phyloP scores from a whole-genome alignment of 2,329 filamentous ascomycete genomes.

The Paraphoma sp. region DNA sequence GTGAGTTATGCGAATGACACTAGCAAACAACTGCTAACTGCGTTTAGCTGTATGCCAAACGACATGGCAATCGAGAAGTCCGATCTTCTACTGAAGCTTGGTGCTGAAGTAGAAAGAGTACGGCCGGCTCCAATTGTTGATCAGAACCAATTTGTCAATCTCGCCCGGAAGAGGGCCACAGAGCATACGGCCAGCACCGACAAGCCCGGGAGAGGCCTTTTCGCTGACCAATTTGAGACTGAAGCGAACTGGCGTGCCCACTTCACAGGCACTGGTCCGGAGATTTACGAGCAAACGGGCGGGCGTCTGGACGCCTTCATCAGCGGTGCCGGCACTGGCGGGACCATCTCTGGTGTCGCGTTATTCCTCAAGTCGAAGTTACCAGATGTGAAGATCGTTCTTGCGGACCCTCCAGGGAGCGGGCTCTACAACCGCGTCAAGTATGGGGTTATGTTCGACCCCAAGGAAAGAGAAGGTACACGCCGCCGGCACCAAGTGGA shows the following conservation, averaged over 20 bases:
- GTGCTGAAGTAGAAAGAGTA: constrained; percentile 91
- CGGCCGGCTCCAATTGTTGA: constrained; percentile 93
- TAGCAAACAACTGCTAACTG: constrained; percentile 10
- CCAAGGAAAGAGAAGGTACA: constrained; percentile 89
- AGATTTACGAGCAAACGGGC: constrained; percentile 81
- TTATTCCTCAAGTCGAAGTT: constrained; percentile 79
- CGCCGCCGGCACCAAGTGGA: constrained; percentile 90
- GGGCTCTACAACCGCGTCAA: constrained; percentile 91
- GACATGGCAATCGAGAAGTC: constrained; percentile 91
- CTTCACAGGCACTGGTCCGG: constrained; percentile 81
- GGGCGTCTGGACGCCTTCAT: constrained; percentile 85
- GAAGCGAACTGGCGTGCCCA: constrained; percentile 89
- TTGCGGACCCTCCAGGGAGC: constrained; percentile 93
- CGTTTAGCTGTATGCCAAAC: constrained; percentile 81
- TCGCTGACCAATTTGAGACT: constrained; percentile 96
- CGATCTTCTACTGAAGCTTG: constrained; percentile 84
- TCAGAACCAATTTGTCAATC: constrained; percentile 91
- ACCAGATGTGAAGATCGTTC: constrained; percentile 71
- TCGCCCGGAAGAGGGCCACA: constrained; percentile 76
- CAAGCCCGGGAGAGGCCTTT: constrained; percentile 79
- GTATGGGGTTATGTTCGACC: constrained; percentile 94
- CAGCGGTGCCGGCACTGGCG: constrained; percentile 91
- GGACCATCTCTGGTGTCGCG: constrained; percentile 88
- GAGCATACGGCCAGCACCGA: constrained; percentile 69
- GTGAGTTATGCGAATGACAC: constrained; percentile 47